Percentiles rank a stretch among this genome's conserved stretches.
Evolutionary conservation across 2,329 filamentous ascomycete genomes (phyloP).

Genomic region (Cordyceps javanica): DNA sequence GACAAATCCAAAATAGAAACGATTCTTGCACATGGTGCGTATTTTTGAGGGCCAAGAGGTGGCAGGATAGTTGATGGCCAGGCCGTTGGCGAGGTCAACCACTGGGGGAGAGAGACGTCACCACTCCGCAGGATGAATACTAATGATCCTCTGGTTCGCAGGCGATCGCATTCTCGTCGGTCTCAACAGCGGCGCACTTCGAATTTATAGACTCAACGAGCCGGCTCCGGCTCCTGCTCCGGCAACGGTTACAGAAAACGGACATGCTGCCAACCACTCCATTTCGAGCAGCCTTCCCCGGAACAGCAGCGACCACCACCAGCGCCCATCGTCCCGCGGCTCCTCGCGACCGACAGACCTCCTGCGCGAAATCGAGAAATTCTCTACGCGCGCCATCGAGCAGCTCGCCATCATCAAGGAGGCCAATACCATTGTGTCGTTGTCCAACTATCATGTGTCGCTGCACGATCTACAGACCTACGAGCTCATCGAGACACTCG

Average conservation of each 20-base stretch:
- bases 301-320: slow-evolving; percentile 20
- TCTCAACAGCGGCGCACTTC: slow-evolving; percentile 79
- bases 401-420: slow-evolving; percentile 96
- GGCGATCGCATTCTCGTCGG: slow-evolving; percentile 89
- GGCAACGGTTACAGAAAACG: slow-evolving; percentile 27
- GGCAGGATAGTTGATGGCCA: neutral
- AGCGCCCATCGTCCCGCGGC: slow-evolving; percentile 23
- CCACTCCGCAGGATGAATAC: neutral
- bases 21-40: slow-evolving; percentile 77
- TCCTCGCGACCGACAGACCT: slow-evolving; percentile 65
- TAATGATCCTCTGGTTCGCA: slow-evolving; percentile 25
- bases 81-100: neutral
- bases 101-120: neutral
- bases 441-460: slow-evolving; percentile 84
- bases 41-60: neutral
- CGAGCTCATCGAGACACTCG: slow-evolving; percentile 69
- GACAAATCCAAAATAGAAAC: slow-evolving; percentile 98
- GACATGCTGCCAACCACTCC: slow-evolving; percentile 17
- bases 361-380: slow-evolving; percentile 87
- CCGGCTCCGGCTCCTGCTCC: slow-evolving; percentile 22
- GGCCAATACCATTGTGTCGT: slow-evolving; percentile 80
- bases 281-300: slow-evolving; percentile 21
- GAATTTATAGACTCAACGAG: slow-evolving; percentile 88
- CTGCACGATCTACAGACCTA: slow-evolving; percentile 87
- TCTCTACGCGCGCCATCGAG: slow-evolving; percentile 82